Base-by-base conservation (phyloP, 768 basidiomycete species). In the Rhodotorula kratochvilovae region DNA sequence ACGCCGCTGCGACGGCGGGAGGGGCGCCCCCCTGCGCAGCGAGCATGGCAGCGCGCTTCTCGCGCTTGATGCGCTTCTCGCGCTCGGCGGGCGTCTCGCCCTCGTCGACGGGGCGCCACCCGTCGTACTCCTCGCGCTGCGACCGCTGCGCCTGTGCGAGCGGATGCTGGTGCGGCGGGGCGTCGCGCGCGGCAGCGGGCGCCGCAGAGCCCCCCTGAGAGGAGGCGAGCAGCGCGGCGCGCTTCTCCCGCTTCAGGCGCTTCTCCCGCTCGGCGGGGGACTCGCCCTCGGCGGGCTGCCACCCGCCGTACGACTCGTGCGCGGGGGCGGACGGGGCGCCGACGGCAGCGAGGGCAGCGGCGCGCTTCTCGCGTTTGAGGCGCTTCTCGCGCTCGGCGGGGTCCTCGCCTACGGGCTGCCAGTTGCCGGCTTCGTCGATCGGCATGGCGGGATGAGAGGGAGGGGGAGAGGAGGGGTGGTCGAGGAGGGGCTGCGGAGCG, bases 181-280 rank as follows among this genome's bases (percentile, higher is more conserved):
- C 33, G 31, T 23, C 48, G 48, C 48, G 45, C 45, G 17, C 25
- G 4, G 48, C 48, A 11, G 25, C 48, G 25, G 25, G 10, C 6
- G 19, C 45, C 63, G 29, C 45, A 51, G 42, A 43, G 51, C 31
- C 15, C 59, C 46, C 39, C 39, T 39, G 39, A 6, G 39, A 39
- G 39, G 29, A 43, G 1, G 63, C 70, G 15, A 71, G 48, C 42
- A 57, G 56, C 19, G 46, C 60, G 19, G 42, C 54, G 3, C 73
- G 53, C 46, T 74, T 74, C 64, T 74, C 73, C 27, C 73, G 35
- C 73, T 74, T 74, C 36, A 70, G 45, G 23, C 73, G 56, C 67
- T 74, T 74, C 70, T 74, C 73, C 17, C 73, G 35, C 51, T 74
- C 73, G 12, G 69, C 69, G 0, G 73, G 73, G 2, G 64, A 60